A percentile compares a stretch with the other conserved stretches of the same genome.
phyloP scores from a whole-genome alignment of 139 green algal genomes.

The Chlorella vulgaris region DNA sequence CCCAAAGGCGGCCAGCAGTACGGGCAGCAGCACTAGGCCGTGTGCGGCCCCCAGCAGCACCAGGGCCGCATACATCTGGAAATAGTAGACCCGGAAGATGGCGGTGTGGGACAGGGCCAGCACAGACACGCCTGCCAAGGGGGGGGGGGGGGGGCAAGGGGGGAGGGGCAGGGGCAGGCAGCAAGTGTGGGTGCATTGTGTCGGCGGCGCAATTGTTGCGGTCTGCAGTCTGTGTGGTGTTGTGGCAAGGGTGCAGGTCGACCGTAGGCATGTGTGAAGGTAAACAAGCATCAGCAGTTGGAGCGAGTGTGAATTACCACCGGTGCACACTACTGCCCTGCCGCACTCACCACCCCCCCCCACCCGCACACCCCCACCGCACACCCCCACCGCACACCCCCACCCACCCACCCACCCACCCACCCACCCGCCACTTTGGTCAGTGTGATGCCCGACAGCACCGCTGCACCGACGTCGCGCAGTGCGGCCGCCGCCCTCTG shows the following conservation, averaged over 20 bases:
- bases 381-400: not conserved
- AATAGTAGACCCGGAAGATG: slow-evolving; percentile 79
- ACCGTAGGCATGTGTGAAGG: too few species aligned
- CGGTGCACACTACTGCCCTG: too few species aligned
- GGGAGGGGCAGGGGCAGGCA: not conserved
- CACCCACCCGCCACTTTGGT: slow-evolving; percentile 74
- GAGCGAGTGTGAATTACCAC: too few species aligned
- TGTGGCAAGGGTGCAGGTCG: too few species aligned
- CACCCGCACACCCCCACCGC: not conserved
- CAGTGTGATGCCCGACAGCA: slow-evolving; percentile 84
- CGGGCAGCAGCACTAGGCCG: slow-evolving; percentile 87
- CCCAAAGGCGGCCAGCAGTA: slow-evolving; percentile 73
- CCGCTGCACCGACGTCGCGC: slow-evolving; percentile 65
- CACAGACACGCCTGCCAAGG: slow-evolving; percentile 70
- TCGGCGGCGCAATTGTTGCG: not conserved
- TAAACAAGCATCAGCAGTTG: too few species aligned
- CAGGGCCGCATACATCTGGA: slow-evolving; percentile 85
- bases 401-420: not conserved
- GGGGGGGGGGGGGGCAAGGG: not conserved
- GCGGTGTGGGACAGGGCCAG: slow-evolving; percentile 76
- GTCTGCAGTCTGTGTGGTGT: too few species aligned
- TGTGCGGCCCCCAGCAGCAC: slow-evolving; percentile 87
- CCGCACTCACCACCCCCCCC: not conserved
- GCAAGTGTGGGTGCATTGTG: not conserved
- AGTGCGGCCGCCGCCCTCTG: slow-evolving; percentile 53